These are phyloP conservation scores for Gentiana straminea DNA, from an alignment of 257 asterid genomes.

Conservation along the genomic window DNA sequence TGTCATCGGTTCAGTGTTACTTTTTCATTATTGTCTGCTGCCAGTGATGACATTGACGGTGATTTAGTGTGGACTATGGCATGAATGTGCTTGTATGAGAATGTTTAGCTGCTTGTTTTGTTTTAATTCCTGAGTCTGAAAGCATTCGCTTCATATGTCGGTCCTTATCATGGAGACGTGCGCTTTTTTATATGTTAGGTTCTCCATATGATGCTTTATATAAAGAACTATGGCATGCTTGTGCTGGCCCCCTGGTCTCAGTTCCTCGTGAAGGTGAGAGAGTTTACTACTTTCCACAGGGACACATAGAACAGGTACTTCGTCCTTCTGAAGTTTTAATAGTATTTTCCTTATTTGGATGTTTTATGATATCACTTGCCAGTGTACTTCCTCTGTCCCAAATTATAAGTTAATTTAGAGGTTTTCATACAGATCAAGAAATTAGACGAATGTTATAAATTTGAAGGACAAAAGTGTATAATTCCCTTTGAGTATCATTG, in stretches of 20 bases:
- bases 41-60: neutral
- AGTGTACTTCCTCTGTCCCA: neutral
- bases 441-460: too few relatives aligned
- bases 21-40: slow-evolving; percentile 4
- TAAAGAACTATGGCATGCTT: slow-evolving; percentile 92
- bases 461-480: too few relatives aligned
- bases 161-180: neutral
- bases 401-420: too few relatives aligned
- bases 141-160: neutral
- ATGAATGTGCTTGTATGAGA: neutral
- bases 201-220: slow-evolving; percentile 52
- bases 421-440: too few relatives aligned
- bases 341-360: too few relatives aligned
- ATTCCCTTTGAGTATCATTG: too few relatives aligned
- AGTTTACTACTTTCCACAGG: slow-evolving; percentile 91
- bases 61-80: neutral
- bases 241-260: slow-evolving; percentile 94
- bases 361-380: too few relatives aligned
- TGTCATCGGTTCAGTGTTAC: neutral
- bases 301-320: slow-evolving; percentile 97
- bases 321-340: slow-evolving; percentile 3
- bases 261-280: slow-evolving; percentile 87
- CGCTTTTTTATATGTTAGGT: slow-evolving; percentile 34
- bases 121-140: neutral
- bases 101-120: neutral